Percentiles rank a stretch among this genome's conserved stretches.
These are phyloP conservation scores for Marchantia polymorpha DNA, from an alignment of 225 moss, liverwort and hornwort species.

Conservation along the genomic window DNA sequence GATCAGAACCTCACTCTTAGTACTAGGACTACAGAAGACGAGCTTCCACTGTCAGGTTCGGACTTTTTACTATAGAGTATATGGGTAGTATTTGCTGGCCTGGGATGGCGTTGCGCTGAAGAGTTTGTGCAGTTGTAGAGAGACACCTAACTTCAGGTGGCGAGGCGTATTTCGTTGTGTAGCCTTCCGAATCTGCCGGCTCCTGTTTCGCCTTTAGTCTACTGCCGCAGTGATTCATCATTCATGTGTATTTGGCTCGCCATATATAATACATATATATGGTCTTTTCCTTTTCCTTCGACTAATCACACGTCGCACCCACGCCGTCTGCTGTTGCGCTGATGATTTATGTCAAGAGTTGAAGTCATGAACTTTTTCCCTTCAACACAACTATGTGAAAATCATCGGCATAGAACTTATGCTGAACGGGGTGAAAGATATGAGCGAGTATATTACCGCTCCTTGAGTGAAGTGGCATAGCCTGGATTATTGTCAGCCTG, in stretches of 20 bases:
- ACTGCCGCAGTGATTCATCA: slow-evolving; percentile 10
- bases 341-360: too few species aligned
- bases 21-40: background rate
- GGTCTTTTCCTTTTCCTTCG: background rate
- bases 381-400: too few species aligned
- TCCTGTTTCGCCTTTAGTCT: slow-evolving; percentile 1
- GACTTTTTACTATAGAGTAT: background rate
- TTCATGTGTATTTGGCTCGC: slow-evolving; percentile 15
- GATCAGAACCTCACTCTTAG: background rate
- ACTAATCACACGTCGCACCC: too few species aligned
- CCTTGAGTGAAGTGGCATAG: too few species aligned
- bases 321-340: too few species aligned
- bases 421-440: too few species aligned
- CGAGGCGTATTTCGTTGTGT: slow-evolving; percentile 9
- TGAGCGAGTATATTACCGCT: too few species aligned
- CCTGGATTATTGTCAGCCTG: too few species aligned
- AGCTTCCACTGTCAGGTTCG: background rate
- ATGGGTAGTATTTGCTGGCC: background rate
- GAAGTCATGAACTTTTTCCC: too few species aligned
- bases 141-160: slow-evolving; percentile 10
- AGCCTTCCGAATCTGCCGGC: background rate
- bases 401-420: too few species aligned
- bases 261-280: background rate
- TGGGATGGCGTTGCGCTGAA: background rate
- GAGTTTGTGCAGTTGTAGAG: slow-evolving; percentile 13